phyloP scores from a whole-genome alignment of 2,329 filamentous ascomycete genomes.

The Remersonia thermophila region DNA sequence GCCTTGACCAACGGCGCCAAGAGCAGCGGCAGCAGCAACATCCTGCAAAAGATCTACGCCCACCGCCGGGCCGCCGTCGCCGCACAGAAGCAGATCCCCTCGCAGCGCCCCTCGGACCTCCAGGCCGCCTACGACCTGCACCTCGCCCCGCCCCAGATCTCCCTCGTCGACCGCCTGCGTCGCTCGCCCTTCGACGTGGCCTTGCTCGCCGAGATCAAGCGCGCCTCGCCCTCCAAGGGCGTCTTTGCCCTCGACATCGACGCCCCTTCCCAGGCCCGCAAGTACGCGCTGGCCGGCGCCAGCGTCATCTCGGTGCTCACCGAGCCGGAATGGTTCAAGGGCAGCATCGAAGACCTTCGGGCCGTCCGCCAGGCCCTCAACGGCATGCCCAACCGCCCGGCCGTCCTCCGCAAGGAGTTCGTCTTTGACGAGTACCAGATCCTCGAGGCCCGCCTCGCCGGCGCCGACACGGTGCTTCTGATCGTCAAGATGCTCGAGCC shows the following conservation, averaged over 20 bases:
- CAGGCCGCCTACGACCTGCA: constrained; percentile 78
- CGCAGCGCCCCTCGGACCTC: constrained; percentile 69
- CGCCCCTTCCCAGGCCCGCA: constrained; percentile 78
- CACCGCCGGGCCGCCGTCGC: constrained; percentile 65
- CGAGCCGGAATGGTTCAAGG: constrained; percentile 98
- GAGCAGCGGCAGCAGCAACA: constrained; percentile 51
- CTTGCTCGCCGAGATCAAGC: constrained; percentile 94
- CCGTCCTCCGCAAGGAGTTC: constrained; percentile 89
- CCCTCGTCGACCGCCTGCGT: constrained; percentile 65
- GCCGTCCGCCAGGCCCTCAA: constrained; percentile 80
- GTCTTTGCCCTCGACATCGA: constrained; percentile 80
- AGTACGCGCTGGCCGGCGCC: constrained; percentile 85
- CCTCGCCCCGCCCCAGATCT: constrained; percentile 70
- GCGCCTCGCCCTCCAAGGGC: constrained; percentile 91
- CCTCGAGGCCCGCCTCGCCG: constrained; percentile 80
- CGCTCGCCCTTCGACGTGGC: constrained; percentile 81
- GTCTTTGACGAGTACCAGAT: constrained; percentile 98
- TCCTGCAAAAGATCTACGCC: constrained; percentile 81
- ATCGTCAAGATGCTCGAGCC: constrained; percentile 96
- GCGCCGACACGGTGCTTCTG: constrained; percentile 85
- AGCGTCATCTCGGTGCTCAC: constrained; percentile 98
- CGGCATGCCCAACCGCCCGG: constrained; percentile 83
- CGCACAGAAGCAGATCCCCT: constrained; percentile 73
- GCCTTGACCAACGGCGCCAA: background rate
- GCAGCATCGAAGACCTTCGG: constrained; percentile 84